These are phyloP conservation scores for Saccharomycopsis hybrid DNA, from an alignment of 1,139 yeast species.

Conservation along the genomic window DNA sequence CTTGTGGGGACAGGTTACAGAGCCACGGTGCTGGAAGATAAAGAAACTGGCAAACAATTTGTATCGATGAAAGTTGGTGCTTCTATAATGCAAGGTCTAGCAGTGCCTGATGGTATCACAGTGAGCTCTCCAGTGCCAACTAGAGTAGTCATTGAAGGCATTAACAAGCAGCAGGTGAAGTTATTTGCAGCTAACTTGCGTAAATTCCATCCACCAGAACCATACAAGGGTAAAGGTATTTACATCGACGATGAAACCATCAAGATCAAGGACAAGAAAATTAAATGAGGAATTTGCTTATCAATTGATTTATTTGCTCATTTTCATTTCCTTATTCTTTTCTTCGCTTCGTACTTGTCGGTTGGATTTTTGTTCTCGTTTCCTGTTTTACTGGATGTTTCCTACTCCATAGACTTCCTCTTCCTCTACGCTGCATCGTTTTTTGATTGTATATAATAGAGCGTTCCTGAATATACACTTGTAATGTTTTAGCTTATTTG, in stretches of 20 bases:
- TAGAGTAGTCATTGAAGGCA: constrained; percentile 77
- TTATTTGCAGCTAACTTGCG: constrained; percentile 86
- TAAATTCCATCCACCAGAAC: constrained; percentile 90
- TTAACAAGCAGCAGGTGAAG: constrained; percentile 81
- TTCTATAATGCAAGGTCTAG: constrained; percentile 59
- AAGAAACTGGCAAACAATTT: constrained; percentile 46
- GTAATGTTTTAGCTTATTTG: too few relatives aligned
- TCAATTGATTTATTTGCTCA: too few relatives aligned
- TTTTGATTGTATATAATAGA: too few relatives aligned
- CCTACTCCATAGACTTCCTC: too few relatives aligned
- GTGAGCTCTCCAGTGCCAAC: constrained; percentile 86
- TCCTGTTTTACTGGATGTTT: too few relatives aligned
- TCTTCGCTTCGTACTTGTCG: too few relatives aligned
- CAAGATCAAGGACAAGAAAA: constrained; percentile 84
- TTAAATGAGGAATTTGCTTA: too few relatives aligned
- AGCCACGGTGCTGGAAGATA: constrained; percentile 57
- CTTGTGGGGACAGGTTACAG: constrained; percentile 98
- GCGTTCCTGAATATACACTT: too few relatives aligned
- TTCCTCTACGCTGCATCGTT: too few relatives aligned
- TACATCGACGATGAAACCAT: constrained; percentile 89
- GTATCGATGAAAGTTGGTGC: constrained; percentile 81
- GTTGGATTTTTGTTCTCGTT: too few relatives aligned
- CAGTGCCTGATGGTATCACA: constrained; percentile 68
- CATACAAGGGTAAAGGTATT: constrained; percentile 97
- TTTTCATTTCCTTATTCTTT: too few relatives aligned